Conservation (phyloP, 805 yeast species). For the Monosporozyma aerobia region DNA sequence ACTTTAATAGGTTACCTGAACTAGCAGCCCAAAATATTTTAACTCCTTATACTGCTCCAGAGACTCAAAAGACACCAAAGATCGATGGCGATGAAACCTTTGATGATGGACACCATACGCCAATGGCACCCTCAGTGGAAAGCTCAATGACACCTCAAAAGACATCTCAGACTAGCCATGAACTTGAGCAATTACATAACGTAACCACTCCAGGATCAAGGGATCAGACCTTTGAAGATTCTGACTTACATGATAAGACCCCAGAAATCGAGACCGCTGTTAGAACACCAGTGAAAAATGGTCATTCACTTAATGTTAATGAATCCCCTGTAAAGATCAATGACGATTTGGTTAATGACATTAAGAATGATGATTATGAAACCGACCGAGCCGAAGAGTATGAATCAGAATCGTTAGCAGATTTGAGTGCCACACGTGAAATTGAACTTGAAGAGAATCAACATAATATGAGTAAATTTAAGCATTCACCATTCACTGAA, state of each 20-base stretch:
- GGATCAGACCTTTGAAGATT: not conserved
- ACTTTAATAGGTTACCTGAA: conserved; percentile 3
- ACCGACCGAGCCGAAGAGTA: not conserved
- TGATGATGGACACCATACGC: not conserved
- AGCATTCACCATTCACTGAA: not conserved
- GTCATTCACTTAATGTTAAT: not conserved
- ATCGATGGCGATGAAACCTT: not conserved
- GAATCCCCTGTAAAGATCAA: not conserved
- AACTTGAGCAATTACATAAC: not conserved
- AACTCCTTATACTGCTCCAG: conserved; percentile 18
- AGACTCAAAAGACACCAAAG: conserved; percentile 9
- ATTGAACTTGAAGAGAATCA: not conserved
- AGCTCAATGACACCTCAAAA: not conserved
- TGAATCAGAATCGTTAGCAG: not conserved
- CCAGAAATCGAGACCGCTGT: not conserved
- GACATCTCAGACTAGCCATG: not conserved
- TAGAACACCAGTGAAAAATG: not conserved
- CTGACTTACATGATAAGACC: not conserved
- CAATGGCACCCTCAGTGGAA: not conserved
- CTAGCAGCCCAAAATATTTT: conserved; percentile 17
- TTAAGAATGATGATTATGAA: not conserved
- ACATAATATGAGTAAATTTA: not conserved
- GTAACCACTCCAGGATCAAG: not conserved
- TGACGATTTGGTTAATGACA: not conserved
- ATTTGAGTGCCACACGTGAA: not conserved